Conservation (phyloP, 2,329 filamentous ascomycete species). For the Plectosphaerella plurivora region DNA sequence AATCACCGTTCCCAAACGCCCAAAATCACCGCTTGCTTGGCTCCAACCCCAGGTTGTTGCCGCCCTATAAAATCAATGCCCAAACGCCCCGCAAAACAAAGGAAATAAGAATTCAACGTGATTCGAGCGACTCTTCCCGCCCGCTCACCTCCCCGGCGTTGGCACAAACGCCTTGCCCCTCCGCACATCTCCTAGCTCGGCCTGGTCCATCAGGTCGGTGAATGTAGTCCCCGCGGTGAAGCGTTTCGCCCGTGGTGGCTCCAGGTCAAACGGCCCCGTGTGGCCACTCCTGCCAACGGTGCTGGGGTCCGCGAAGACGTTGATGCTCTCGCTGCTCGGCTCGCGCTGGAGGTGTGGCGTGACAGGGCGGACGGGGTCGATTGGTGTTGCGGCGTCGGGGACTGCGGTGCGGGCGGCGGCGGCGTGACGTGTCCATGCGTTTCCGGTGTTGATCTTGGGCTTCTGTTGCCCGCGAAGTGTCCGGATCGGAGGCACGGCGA, state of each 20-base stretch:
- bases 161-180: slow-evolving; percentile 38
- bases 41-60: neutral
- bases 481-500: slow-evolving; percentile 27
- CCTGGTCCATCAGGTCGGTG: slow-evolving; percentile 48
- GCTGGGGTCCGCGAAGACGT: slow-evolving; percentile 45
- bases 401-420: slow-evolving; percentile 11
- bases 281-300: slow-evolving; percentile 24
- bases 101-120: neutral
- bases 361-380: slow-evolving; percentile 6
- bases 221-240: slow-evolving; percentile 40
- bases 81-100: neutral
- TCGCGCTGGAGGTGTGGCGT: slow-evolving; percentile 31
- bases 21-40: neutral
- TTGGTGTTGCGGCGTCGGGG: slow-evolving; percentile 8
- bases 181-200: slow-evolving; percentile 35
- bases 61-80: neutral
- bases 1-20: neutral
- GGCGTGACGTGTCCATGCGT: slow-evolving; percentile 18
- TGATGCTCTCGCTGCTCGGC: slow-evolving; percentile 44
- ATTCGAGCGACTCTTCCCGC: neutral
- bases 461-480: slow-evolving; percentile 21
- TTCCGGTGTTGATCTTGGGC: slow-evolving; percentile 6
- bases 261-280: slow-evolving; percentile 3
- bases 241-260: slow-evolving; percentile 8
- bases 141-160: slow-evolving; percentile 16